phyloP scores from a whole-genome alignment of 75 land plant genomes.

The Pinus albicaulis region DNA sequence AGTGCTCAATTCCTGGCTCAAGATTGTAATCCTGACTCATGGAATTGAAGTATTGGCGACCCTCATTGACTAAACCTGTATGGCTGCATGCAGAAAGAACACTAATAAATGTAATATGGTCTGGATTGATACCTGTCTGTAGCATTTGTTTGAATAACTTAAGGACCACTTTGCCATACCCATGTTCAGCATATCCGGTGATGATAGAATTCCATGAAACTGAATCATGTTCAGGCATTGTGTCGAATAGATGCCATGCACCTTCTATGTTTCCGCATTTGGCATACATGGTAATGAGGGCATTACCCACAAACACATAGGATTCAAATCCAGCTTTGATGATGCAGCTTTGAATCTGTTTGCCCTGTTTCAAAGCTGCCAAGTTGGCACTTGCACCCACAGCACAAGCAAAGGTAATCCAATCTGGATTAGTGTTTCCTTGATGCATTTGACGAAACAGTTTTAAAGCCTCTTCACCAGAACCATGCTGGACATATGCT shows the following conservation, averaged over 20 bases:
- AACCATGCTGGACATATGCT: constrained; percentile 28
- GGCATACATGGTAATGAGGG: constrained; percentile 24
- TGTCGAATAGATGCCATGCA: constrained; percentile 5
- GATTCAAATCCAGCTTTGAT: not conserved
- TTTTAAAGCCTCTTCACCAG: constrained; percentile 3
- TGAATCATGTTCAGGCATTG: constrained; percentile 2
- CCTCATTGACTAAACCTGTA: constrained; percentile 56
- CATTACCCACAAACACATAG: constrained; percentile 11
- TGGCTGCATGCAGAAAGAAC: constrained; percentile 68
- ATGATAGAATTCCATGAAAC: constrained; percentile 18
- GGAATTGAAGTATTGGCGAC: constrained; percentile 26
- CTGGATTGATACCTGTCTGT: constrained; percentile 26
- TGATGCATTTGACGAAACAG: constrained; percentile 8
- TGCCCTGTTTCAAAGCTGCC: constrained; percentile 9
- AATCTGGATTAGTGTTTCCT: not conserved
- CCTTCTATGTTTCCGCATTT: constrained; percentile 14
- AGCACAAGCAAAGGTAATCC: constrained; percentile 4
- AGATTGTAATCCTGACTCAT: constrained; percentile 35
- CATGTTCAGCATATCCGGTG: not conserved
- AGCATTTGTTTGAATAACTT: too few species aligned
- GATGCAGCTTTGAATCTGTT: constrained; percentile 10
- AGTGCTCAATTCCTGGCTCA: constrained; percentile 42
- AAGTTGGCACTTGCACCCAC: constrained; percentile 9
- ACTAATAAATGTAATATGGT: constrained; percentile 57
- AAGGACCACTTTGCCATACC: too few species aligned